Conservation (phyloP, 192 early-diverging fungal species). For the Coemansia erecta region DNA sequence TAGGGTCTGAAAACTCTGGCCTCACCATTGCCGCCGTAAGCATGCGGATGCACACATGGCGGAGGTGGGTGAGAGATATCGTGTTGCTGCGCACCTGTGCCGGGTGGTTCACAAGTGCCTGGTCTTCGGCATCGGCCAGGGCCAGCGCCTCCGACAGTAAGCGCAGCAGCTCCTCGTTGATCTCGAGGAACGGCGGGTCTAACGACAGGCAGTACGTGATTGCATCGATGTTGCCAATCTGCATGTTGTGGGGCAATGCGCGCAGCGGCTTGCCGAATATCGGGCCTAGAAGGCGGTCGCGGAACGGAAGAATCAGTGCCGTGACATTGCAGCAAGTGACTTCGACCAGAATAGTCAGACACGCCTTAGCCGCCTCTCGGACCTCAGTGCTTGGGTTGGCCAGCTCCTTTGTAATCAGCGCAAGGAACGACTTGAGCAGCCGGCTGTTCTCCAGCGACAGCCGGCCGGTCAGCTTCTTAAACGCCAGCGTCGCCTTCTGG, state of each 20-base stretch:
- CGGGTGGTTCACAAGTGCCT: constrained; percentile 80
- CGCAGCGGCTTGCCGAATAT: constrained; percentile 98
- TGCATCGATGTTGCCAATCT: constrained; percentile 98
- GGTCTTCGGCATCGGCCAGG: constrained; percentile 96
- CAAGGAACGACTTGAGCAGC: constrained; percentile 43
- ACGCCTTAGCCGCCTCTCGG: constrained; percentile 81
- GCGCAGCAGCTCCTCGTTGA: constrained; percentile 89
- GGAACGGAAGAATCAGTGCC: constrained; percentile 76
- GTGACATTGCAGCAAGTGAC: constrained; percentile 78
- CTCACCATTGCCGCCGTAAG: constrained; percentile 92
- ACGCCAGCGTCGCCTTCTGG: constrained; percentile 9
- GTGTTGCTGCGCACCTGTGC: constrained; percentile 79
- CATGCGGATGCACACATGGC: constrained; percentile 96
- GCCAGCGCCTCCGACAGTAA: constrained; percentile 89
- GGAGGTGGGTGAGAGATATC: constrained; percentile 77
- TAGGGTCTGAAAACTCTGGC: constrained; percentile 71
- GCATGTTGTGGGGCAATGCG: constrained; percentile 91
- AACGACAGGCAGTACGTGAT: constrained; percentile 94
- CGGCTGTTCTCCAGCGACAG: constrained; percentile 36
- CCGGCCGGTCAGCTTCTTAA: constrained; percentile 30
- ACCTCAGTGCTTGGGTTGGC: constrained; percentile 87
- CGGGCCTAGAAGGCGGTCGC: constrained; percentile 80
- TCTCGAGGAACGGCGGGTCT: constrained; percentile 81
- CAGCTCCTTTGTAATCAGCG: constrained; percentile 83
- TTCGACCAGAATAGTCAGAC: constrained; percentile 77